Percentiles rank a stretch among this genome's conserved stretches.
phyloP scores from a whole-genome alignment of 805 yeast species.

The Tetrapisispora fleetii region DNA sequence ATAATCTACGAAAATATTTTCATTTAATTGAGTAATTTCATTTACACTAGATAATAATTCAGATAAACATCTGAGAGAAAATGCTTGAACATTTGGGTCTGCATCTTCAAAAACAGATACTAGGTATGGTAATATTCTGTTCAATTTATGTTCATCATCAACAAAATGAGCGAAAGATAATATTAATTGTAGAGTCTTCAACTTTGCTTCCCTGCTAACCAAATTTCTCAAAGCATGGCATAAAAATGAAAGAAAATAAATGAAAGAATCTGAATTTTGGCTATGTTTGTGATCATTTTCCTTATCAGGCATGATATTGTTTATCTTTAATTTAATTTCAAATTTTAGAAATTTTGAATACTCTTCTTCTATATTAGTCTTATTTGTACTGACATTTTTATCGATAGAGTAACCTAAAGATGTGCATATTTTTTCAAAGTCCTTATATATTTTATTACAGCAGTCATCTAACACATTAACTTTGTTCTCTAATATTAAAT shows the following conservation, averaged over 20 bases:
- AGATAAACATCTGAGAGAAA: conserved; percentile 55
- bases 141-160: conserved; percentile 76
- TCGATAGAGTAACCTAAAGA: conserved; percentile 5
- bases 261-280: conserved; percentile 20
- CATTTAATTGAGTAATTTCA: conserved; percentile 63
- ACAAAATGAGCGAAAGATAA: conserved; percentile 66
- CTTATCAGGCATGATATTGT: not conserved
- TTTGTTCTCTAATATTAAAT: conserved; percentile 13
- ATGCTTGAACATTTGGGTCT: conserved; percentile 52
- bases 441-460: conserved; percentile 48
- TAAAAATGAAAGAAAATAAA: conserved; percentile 20
- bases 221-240: conserved; percentile 21
- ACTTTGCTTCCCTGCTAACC: conserved; percentile 10
- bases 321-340: conserved; percentile 4
- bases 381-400: not conserved
- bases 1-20: conserved; percentile 70
- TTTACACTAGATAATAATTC: conserved; percentile 58
- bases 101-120: conserved; percentile 51
- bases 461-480: conserved; percentile 14
- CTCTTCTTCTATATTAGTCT: conserved; percentile 3
- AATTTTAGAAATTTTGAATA: conserved; percentile 6
- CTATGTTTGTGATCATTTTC: not conserved
- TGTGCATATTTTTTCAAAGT: conserved; percentile 38
- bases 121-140: conserved; percentile 74
- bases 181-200: conserved; percentile 64